Percentiles rank a stretch among this genome's conserved stretches.
phyloP scores from a whole-genome alignment of 179 eudicot species.

The Beta macrorhiza region DNA sequence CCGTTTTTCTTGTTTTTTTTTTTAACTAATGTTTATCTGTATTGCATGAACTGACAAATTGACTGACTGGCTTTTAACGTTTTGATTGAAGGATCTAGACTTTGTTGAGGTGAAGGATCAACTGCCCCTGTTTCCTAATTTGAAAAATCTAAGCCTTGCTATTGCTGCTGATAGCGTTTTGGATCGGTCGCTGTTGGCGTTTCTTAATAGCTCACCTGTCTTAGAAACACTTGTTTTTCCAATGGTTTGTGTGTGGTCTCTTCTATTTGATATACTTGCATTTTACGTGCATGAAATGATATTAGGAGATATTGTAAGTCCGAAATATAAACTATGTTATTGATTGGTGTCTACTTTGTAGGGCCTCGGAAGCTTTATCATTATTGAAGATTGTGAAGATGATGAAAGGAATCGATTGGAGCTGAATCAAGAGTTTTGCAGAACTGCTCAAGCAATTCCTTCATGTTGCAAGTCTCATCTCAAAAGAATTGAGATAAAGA shows the following conservation, averaged over 20 bases:
- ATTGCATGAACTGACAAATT: neutral
- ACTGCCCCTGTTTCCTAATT: neutral
- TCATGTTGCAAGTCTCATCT: neutral
- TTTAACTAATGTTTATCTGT: neutral
- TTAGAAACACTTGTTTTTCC: constrained; percentile 7
- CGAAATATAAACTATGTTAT: neutral
- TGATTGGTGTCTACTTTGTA: neutral
- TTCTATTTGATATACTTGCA: neutral
- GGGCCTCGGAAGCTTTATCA: neutral
- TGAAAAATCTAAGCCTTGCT: neutral
- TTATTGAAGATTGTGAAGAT: neutral
- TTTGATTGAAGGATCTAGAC: neutral
- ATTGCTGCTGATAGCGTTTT: neutral
- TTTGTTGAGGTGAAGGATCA: neutral
- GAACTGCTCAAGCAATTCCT: constrained; percentile 7
- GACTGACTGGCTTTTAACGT: neutral
- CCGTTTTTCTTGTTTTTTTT: too few species aligned
- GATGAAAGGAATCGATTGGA: neutral
- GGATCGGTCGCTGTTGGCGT: neutral
- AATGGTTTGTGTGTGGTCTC: neutral
- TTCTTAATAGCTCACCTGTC: neutral
- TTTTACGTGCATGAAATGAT: neutral
- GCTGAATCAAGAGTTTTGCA: constrained; percentile 1
- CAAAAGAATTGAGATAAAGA: neutral
- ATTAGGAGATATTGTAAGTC: neutral